Evolutionary conservation across 2,329 filamentous ascomycete genomes (phyloP), one percentile per base, ranked within the genome.

Genomic region (Venturia aucupariae): DNA sequence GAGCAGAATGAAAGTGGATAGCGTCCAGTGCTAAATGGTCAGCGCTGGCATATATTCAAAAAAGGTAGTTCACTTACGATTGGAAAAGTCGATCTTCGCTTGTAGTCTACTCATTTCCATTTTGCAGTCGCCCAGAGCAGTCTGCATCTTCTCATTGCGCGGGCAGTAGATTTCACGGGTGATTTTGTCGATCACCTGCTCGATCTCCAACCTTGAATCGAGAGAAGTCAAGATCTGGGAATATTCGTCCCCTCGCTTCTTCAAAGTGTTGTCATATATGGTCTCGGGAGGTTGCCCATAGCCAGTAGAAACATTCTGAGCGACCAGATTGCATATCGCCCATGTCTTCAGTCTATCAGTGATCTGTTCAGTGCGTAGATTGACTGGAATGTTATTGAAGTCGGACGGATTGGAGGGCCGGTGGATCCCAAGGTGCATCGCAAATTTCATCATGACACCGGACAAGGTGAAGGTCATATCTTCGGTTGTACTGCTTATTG

Each of bases 361-460:
- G 65, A 92, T 83, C 70, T 92, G 89, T 71, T 92, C 89, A 70
- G 88, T 88, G 69, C 89, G 88, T 46, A 93, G 79, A 68, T 92
- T 87, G 39, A 90, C 81, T 1, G 85, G 87, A 35, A 89, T 87
- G 61, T 89, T 80, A 1, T 89, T 91, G 73, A 93, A 94, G 73
- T 93, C 90, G 73, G 92, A 89, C 55, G 89, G 90, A 73, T 92
- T 87, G 64, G 88, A 90, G 15, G 90, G 90, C 60, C 90, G 84
- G 71, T 94, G 90, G 63, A 94, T 80, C 24, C 90, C 90, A 69
- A 92, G 91, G 68, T 90, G 89, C 68, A 90, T 92, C 10, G 90
- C 90, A 27, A 90, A 85, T 76, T 92, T 91, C 85, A 93, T 92
- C 88, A 93, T 91, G 67, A 91, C 85, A 62, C 90, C 90, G 69